phyloP scores from a whole-genome alignment of 495 filamentous ascomycete genomes.

The Podospora pseudocomata region DNA sequence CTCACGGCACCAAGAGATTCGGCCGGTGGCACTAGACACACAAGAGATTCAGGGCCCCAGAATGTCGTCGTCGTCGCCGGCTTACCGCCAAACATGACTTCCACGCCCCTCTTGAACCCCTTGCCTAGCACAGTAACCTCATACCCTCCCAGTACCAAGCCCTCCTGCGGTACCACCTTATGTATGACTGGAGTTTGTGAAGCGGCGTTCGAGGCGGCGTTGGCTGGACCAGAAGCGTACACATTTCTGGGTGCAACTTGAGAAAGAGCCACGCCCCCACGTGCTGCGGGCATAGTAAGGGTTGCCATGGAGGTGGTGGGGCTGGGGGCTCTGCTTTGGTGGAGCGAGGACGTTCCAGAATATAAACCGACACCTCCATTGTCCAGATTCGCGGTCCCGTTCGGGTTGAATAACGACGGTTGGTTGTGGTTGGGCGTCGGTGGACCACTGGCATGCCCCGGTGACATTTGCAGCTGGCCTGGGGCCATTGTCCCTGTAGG shows the following conservation, averaged over 20 bases:
- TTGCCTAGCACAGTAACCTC: constrained; percentile 81
- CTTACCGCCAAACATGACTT: constrained; percentile 80
- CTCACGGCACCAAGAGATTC: constrained; percentile 64
- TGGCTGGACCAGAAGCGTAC: background rate
- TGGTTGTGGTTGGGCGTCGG: constrained; percentile 5
- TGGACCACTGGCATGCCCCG: background rate
- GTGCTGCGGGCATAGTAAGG: background rate
- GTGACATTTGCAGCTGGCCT: background rate
- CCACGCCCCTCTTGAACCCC: constrained; percentile 73
- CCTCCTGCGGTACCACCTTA: constrained; percentile 77
- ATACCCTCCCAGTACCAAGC: constrained; percentile 74
- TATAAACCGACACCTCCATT: background rate
- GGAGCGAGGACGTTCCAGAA: background rate
- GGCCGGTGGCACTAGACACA: constrained; percentile 77
- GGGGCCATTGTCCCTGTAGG: background rate
- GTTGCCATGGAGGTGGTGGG: background rate
- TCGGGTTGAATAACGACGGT: background rate
- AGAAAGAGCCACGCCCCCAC: background rate
- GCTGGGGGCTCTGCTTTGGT: constrained; percentile 2
- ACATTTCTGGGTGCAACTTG: background rate
- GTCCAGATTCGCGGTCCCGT: background rate
- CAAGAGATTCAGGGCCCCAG: constrained; percentile 78
- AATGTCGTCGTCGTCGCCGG: constrained; percentile 75
- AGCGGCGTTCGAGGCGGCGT: background rate
- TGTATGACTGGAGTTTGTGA: constrained; percentile 14